A percentile compares a stretch with the other conserved stretches of the same genome.
phyloP scores from a whole-genome alignment of 139 green algal species.

The Gonium pectorale region DNA sequence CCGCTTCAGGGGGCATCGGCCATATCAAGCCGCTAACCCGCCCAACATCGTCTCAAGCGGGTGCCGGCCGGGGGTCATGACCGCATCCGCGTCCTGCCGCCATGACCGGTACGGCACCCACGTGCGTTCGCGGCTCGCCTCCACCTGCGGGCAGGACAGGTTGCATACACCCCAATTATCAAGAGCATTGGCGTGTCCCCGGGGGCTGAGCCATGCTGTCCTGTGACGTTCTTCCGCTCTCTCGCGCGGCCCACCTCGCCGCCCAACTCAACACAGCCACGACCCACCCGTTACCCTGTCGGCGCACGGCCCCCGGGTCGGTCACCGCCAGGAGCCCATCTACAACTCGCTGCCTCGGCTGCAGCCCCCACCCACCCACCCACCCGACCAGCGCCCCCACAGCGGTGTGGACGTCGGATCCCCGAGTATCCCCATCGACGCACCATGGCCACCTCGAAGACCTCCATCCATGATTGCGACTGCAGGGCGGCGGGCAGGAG shows the following conservation, averaged over 20 bases:
- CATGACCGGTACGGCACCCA: constrained; percentile 2
- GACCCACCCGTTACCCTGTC: neutral
- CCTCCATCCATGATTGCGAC: neutral
- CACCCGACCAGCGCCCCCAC: neutral
- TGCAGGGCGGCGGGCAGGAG: neutral
- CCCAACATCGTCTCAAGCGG: neutral
- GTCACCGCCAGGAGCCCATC: neutral
- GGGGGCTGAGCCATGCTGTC: neutral
- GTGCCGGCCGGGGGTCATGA: neutral
- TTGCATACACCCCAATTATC: neutral
- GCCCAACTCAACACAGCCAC: neutral
- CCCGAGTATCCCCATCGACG: neutral
- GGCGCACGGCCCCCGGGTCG: neutral
- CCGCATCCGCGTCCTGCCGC: neutral
- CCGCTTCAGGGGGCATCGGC: neutral
- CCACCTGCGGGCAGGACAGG: neutral
- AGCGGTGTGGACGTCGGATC: too few relatives aligned
- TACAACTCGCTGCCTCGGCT: neutral
- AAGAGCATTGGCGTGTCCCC: neutral
- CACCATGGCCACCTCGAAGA: constrained; percentile 1
- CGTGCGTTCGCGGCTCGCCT: neutral
- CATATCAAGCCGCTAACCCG: neutral
- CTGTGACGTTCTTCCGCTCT: too few relatives aligned
- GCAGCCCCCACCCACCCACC: neutral
- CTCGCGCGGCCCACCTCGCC: too few relatives aligned